These are phyloP conservation scores for Globisporangium megalacanthum DNA, from an alignment of 352 stramenopile species.

Conservation along the genomic window DNA sequence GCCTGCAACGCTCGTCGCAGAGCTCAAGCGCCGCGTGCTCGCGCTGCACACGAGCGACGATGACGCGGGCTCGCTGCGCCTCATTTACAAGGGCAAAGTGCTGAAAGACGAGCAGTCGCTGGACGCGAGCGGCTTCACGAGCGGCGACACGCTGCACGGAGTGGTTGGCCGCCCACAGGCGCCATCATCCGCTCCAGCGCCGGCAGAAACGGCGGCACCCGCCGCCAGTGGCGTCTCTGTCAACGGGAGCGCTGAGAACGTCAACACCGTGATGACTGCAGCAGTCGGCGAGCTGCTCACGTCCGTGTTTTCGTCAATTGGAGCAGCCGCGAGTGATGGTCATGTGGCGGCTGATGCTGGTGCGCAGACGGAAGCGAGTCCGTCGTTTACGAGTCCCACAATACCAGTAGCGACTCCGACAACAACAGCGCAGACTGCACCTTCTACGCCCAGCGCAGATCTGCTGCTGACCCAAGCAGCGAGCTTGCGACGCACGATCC, in stretches of 20 bases:
- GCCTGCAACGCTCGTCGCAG: constrained; percentile 13
- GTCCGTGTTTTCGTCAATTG: constrained; percentile 12
- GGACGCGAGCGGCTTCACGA: constrained; percentile 22
- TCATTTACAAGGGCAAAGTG: constrained; percentile 55
- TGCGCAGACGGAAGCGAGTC: neutral
- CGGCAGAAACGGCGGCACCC: neutral
- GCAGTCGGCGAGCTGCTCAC: constrained; percentile 13
- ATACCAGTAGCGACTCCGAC: neutral
- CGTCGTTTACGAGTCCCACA: neutral
- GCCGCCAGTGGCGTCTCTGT: neutral
- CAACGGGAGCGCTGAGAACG: constrained; percentile 8
- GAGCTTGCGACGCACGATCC: constrained; percentile 21
- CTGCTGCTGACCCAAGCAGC: constrained; percentile 19
- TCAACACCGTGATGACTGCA: constrained; percentile 1
- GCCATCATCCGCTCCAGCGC: neutral
- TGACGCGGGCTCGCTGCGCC: constrained; percentile 12
- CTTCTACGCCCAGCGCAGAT: neutral
- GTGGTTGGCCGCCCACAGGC: constrained; percentile 20
- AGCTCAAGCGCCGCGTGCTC: constrained; percentile 24
- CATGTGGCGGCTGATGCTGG: no score
- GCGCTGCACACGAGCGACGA: constrained; percentile 4
- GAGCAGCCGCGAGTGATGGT: no score
- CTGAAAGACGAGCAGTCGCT: constrained; percentile 36
- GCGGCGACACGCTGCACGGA: constrained; percentile 37
- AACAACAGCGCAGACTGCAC: neutral